Evolutionary conservation across 1,284 basidiomycete genomes (phyloP), one percentile per base, ranked within the genome.

Genomic region (Heterobasidion occidentale): DNA sequence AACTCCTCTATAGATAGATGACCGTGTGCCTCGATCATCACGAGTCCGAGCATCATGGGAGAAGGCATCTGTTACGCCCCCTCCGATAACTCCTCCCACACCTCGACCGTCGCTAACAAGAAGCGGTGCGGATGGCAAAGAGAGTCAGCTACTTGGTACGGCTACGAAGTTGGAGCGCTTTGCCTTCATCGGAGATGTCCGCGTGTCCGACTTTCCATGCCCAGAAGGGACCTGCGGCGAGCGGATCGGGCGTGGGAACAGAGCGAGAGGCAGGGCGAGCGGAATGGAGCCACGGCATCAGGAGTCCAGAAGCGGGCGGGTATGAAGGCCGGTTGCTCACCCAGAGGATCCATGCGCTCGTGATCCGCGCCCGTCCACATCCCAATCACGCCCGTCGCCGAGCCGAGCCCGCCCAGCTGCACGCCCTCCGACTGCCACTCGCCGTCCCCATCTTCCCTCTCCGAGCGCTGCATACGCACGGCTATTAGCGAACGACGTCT

Each of bases 301-400:
- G 14, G 42, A 45, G 17, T 17, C 42, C 3, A 45, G 17, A 14
- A 45, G 42, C 42, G 17, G 14, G 14, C 4, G 17, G 42, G 42
- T 5, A 17, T 7, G 47, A 36, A 15, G 33, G 15, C 2, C 27
- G 34, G 9, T 19, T 9, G 62, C 74, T 63, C 55, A 81, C 81
- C 79, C 6, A 78, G 62, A 2, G 74, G 74, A 62, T 80, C 79
- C 2, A 67, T 69, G 4, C 67, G 63, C 47, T 74, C 72, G 59
- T 84, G 82, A 11, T 66, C 64, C 2, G 78, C 78, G 7, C 80
- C 80, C 0, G 81, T 83, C 83, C 81, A 85, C 67, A 80, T 67
- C n/a, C 80, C 81, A 0, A 84, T 65, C 2, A 82, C 63, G 12
- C 82, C 82, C 36, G 75, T 65, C 0, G 72, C 76, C 27, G 79